Evolutionary conservation across 2,329 filamentous ascomycete species (phyloP), one percentile per base, ranked within the genome.

Genomic region (Xylariomycetidae sp.): DNA sequence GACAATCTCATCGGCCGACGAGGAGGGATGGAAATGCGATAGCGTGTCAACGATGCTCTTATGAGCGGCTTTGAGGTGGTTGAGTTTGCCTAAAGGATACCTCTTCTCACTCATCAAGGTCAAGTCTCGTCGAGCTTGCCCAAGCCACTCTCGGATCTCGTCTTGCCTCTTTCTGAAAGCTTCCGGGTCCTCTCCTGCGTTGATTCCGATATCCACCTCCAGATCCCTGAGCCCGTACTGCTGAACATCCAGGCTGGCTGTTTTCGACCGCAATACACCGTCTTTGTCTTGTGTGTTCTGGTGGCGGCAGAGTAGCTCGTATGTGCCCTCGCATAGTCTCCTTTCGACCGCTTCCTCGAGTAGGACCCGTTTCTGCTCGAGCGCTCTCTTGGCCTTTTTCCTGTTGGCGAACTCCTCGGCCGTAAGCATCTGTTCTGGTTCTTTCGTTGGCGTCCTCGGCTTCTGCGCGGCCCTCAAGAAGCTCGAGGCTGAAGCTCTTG

Each of bases 1-100:
- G 57, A 98, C 79, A 34, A 98, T 93, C 61, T 96, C 92, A 54
- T 98, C 92, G 3, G 92, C 92, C 1, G 92, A 96, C 1, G 92
- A 95, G 1, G 89, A 79, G 13, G 75, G 76, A 41, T 79, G 76
- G 39, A 81, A 79, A 47, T 77, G 70, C 4, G 76, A 71, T 30
- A 82, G 59, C 1, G 88, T 89, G 57, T 96, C 90, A 30, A 98
- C 92, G 43, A 98, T 96, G 44, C 81, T 83, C 64, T 93, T 93
- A 59, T 96, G 92, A 3, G 87, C 85, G 24, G 81, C 79, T 45
- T 89, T 94, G 35, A 98, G 70, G 50, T 88, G 81, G 50, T 88
- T 85, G 25, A 96, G 72, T 62, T 98, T 98, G 13, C 88, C 92
- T 2, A 95, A 66, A 1, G 92, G 92, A 54, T 88, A 94, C 44